A percentile compares a stretch with the other conserved stretches of the same genome.
phyloP scores from a whole-genome alignment of 2,329 filamentous ascomycete species.

The Dactylellina parvicollis region DNA sequence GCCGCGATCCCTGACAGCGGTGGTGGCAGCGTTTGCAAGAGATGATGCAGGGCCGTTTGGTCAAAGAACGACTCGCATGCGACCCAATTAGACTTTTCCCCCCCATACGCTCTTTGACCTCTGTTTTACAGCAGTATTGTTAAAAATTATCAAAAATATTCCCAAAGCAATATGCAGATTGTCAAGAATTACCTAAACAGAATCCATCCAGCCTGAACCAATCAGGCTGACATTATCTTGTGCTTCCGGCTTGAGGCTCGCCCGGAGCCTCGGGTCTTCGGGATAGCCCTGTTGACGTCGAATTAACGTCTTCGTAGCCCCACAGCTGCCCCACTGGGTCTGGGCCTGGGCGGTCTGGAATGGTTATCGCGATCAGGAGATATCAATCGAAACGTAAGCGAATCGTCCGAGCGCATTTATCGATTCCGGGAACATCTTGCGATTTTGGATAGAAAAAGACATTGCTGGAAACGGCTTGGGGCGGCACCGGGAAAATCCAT shows the following conservation, averaged over 20 bases:
- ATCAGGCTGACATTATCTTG: too few relatives aligned
- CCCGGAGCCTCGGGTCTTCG: constrained; percentile 23
- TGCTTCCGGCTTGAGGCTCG: too few relatives aligned
- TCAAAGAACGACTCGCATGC: not conserved
- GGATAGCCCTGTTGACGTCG: constrained; percentile 32
- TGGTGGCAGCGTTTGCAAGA: not conserved
- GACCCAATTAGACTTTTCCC: not conserved
- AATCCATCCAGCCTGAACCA: too few relatives aligned
- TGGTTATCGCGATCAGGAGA: constrained; percentile 31
- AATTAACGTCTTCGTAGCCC: constrained; percentile 35
- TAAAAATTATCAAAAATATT: too few relatives aligned
- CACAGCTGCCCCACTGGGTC: constrained; percentile 35
- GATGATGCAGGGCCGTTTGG: not conserved
- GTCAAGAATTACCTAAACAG: too few relatives aligned
- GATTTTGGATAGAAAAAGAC: too few relatives aligned
- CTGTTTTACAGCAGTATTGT: too few relatives aligned
- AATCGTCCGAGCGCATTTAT: constrained; percentile 25
- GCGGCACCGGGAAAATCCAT: too few relatives aligned
- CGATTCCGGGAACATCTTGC: not conserved
- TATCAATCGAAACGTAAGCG: constrained; percentile 38
- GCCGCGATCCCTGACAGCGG: constrained; percentile 1
- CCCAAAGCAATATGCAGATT: too few relatives aligned
- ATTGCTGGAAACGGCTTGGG: too few relatives aligned
- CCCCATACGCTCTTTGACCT: too few relatives aligned
- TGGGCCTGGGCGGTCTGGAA: constrained; percentile 28